These are phyloP conservation scores for Lactifluus echinatus DNA, from an alignment of 768 basidiomycete species.

Conservation along the genomic window DNA sequence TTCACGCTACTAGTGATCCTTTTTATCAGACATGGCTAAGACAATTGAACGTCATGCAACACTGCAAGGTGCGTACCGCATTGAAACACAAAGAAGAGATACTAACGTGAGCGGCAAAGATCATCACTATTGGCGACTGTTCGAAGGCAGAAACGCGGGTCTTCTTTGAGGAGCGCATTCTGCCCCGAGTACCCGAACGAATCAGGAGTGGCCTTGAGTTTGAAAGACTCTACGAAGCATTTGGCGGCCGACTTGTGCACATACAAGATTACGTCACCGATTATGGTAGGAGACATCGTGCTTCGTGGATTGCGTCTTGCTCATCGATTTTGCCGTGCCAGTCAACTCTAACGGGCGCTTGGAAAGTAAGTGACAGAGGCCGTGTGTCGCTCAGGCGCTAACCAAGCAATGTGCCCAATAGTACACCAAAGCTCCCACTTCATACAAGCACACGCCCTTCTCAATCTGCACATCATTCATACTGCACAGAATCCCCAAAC, in stretches of 20 bases:
- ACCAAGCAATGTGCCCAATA: conserved; percentile 23
- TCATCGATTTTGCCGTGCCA: conserved; percentile 24
- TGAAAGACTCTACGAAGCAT: conserved; percentile 65
- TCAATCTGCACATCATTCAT: conserved; percentile 84
- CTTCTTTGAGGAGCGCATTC: conserved; percentile 56
- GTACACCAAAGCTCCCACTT: conserved; percentile 78
- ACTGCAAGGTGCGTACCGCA: conserved; percentile 52
- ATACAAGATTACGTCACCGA: conserved; percentile 76
- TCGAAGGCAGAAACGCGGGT: conserved; percentile 58
- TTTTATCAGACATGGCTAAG: conserved; percentile 81
- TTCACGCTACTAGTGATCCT: conserved; percentile 76
- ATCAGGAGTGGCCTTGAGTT: conserved; percentile 51
- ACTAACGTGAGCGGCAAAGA: conserved; percentile 30
- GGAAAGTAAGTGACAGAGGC: conserved; percentile 42
- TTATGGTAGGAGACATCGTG: conserved; percentile 40
- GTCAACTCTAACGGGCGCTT: conserved; percentile 69
- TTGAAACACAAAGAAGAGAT: not conserved
- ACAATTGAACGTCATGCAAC: conserved; percentile 72
- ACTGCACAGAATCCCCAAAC: conserved; percentile 49
- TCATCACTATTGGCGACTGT: conserved; percentile 75
- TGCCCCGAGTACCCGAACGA: conserved; percentile 63
- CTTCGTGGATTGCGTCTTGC: not conserved
- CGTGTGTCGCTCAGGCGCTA: not conserved
- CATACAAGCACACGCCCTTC: conserved; percentile 73
- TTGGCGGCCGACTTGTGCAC: conserved; percentile 79